Base-by-base conservation (phyloP, 1,139 yeast species). In the Blastobotrys ciferrii region DNA sequence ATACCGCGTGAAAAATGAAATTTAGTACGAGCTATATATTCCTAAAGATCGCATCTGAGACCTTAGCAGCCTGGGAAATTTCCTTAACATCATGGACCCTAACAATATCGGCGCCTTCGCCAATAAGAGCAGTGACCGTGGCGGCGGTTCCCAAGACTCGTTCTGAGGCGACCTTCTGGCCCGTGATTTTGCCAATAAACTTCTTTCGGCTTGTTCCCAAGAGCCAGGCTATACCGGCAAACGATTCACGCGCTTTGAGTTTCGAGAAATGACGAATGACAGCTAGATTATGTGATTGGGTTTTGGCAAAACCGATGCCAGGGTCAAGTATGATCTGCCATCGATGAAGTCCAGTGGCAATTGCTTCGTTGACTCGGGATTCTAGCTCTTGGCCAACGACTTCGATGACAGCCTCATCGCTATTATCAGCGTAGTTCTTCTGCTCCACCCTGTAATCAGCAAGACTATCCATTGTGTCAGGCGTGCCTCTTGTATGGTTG, bases 251-350 rank as follows among this genome's bases (percentile, higher is more conserved):
- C 6, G 49, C 39, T 3, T 54, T 36, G 18, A 71, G 60, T 23
- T 53, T 55, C 3, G 49, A 49, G 2, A 85, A 75, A 49, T 81
- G 73, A 51, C 81, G 77, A 25, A 92, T 73, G 1, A 89, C 59
- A 11, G 76, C 74, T 40, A 91, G 59, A 64, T 91, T 92, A 60
- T 91, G 96, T 7, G 66, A 58, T 40, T 76, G 60, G 47, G 75
- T 76, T 64, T 92, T 92, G 17, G 98, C 97, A 69, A 92, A 92
- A 1, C 98, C 98, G 46, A 92, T 69, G 1, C 98, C 98, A 0
- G 99, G 98, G 65, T 92, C 99, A 11, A 89, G 63, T 14, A 94
- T 81, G 1, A 92, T 71, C 67, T 92, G 98, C 96, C 97, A 92
- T 64, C 94, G 81, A 50, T 75, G 74, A 1, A 92, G 80, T 1